A percentile compares a stretch with the other conserved stretches of the same genome.
phyloP scores from a whole-genome alignment of 495 filamentous ascomycete species.

The Durotheca rogersii region DNA sequence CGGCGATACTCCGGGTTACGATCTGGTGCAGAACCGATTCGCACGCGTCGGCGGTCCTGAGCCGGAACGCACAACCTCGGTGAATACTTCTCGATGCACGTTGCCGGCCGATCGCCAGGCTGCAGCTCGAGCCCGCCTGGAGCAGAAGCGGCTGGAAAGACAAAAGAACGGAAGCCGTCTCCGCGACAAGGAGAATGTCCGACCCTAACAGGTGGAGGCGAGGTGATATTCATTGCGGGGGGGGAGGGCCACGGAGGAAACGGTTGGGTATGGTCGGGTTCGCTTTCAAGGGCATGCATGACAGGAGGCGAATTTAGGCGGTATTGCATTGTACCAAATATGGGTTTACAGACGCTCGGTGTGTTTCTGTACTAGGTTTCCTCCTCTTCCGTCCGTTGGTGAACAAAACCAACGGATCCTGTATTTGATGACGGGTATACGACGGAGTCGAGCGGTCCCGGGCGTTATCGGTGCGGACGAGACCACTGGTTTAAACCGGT shows the following conservation, averaged over 20 bases:
- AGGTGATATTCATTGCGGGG: background rate
- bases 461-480: no score
- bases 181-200: slow-evolving; percentile 50
- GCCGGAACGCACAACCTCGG: slow-evolving; percentile 29
- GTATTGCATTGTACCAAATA: slow-evolving; percentile 17
- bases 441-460: no score
- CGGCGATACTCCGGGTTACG: slow-evolving; percentile 30
- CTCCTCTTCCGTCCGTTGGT: no score
- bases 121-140: slow-evolving; percentile 64
- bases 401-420: background rate
- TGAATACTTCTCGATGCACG: slow-evolving; percentile 43
- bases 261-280: background rate
- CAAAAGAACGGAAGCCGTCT: slow-evolving; percentile 22
- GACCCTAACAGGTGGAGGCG: slow-evolving; percentile 22
- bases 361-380: no score
- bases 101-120: slow-evolving; percentile 60
- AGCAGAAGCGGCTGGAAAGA: slow-evolving; percentile 51
- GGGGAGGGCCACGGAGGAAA: no score
- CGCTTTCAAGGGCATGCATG: background rate
- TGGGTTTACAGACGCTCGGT: no score
- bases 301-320: background rate
- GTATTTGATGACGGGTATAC: background rate
- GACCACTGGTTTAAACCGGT: no score
- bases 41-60: slow-evolving; percentile 39
- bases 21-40: slow-evolving; percentile 47